Evolutionary conservation across 495 filamentous ascomycete species (phyloP), one percentile per base, ranked within the genome.

Genomic region (Penicillium cataractarum): DNA sequence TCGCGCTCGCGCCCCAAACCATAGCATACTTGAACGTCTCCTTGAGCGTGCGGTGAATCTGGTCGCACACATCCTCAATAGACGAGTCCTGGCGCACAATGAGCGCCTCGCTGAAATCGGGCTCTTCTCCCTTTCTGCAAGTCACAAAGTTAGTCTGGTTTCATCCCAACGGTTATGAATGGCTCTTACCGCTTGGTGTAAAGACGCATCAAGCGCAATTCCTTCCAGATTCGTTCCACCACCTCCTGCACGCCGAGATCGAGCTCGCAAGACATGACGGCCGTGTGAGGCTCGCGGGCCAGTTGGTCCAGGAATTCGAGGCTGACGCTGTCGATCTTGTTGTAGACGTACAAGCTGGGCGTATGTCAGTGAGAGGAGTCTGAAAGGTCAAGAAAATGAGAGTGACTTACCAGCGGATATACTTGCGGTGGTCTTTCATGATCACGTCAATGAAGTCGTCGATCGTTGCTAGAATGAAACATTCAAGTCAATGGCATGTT

Each of bases 391-490:
- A 15, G 13, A 39, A 17, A 15, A 39, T 4, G 35, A 6, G 15
- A 27, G 48, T 6, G 39, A 54, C 68, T 64, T 75, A 87, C 85
- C 87, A 88, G 78, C 87, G 87, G 80, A 99, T 97, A 80, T 99
- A 99, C 78, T 96, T 98, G 67, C 96, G 84, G 80, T 99, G 93
- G 71, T 97, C 92, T 69, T 93, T 95, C 93, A 97, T 98, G 77
- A 99, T 97, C 46, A 98, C 93, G 74, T 99, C 96, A 72, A 99
- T 98, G 74, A 99, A 90, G 75, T 99, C 95, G 77, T 99, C 96
- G 33, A 99, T 93, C 15, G 94, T 97, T 26, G 90, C 91, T 90
- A 57, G 4, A 59, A 3, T 2, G 7, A 7, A 13, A 39, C 6
- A 4, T 58, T 55, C 29, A 21, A 53, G 46, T 71, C 21, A 63